These are phyloP conservation scores for Orbilia brochopaga DNA, from an alignment of 2,329 filamentous ascomycete species.

Conservation along the genomic window DNA sequence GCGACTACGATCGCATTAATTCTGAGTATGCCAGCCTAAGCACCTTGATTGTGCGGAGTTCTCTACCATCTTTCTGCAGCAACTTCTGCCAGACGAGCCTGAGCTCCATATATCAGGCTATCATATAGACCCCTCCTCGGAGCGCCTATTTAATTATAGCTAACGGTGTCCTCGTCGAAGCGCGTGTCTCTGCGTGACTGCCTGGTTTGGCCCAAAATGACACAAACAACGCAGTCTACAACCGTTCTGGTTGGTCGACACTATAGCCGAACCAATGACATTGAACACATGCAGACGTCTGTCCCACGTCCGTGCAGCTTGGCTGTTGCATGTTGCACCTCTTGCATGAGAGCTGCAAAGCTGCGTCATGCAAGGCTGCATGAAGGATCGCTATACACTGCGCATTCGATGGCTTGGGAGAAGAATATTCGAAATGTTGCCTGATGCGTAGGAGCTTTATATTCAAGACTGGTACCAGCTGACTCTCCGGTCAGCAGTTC, in stretches of 20 bases:
- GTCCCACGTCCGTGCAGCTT: slow-evolving; percentile 6
- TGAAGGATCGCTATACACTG: slow-evolving; percentile 10
- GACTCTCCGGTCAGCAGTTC: too few species aligned
- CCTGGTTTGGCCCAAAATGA: slow-evolving; percentile 11
- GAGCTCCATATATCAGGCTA: background rate
- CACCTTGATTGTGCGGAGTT: too few species aligned
- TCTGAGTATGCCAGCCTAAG: too few species aligned
- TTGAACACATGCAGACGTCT: slow-evolving; percentile 15
- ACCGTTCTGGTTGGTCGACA: background rate
- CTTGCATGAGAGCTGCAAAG: background rate
- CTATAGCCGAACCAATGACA: slow-evolving; percentile 43
- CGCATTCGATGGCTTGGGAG: background rate
- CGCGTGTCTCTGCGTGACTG: background rate
- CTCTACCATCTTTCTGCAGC: background rate
- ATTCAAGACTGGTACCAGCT: too few species aligned
- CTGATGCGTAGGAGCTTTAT: too few species aligned
- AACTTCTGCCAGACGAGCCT: background rate
- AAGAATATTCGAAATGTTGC: background rate
- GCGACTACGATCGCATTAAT: too few species aligned
- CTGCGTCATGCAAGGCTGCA: slow-evolving; percentile 34
- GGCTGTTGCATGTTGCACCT: background rate
- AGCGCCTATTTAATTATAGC: slow-evolving; percentile 21
- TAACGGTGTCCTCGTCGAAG: slow-evolving; percentile 1
- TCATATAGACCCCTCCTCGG: background rate
- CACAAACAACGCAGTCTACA: slow-evolving; percentile 27